These are phyloP conservation scores for Atalantia buxifolia DNA, from an alignment of 345 rosid genomes.

Conservation along the genomic window DNA sequence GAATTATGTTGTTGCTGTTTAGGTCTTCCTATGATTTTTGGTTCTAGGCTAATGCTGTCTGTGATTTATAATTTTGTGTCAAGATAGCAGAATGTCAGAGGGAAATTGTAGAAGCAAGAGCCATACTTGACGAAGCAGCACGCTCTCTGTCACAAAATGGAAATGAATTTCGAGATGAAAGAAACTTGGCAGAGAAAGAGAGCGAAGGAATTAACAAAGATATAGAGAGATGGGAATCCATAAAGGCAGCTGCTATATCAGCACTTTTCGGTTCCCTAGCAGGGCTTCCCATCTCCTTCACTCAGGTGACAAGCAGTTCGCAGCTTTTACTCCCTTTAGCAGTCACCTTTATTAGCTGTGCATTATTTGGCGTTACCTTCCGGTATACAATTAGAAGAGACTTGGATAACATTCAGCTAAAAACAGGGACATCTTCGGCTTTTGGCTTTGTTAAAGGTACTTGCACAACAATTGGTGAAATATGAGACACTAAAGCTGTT, in stretches of 20 bases:
- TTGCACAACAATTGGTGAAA: neutral
- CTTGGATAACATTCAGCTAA: constrained; percentile 64
- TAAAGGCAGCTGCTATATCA: constrained; percentile 66
- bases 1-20: neutral
- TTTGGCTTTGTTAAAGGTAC: constrained; percentile 78
- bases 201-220: constrained; percentile 37
- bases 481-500: neutral
- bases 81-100: constrained; percentile 81
- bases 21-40: neutral
- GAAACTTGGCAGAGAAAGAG: neutral
- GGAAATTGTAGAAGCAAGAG: constrained; percentile 67
- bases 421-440: constrained; percentile 75
- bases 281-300: constrained; percentile 53
- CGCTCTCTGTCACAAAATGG: constrained; percentile 34
- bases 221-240: constrained; percentile 75
- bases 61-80: constrained; percentile 12
- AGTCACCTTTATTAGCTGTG: constrained; percentile 69
- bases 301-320: constrained; percentile 44
- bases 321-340: constrained; percentile 64
- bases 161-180: constrained; percentile 9
- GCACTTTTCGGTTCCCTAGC: constrained; percentile 75
- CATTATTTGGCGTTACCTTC: constrained; percentile 80
- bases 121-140: constrained; percentile 80
- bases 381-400: constrained; percentile 79
- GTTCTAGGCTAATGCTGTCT: neutral